Evolutionary conservation across 2,329 filamentous ascomycete genomes (phyloP), one percentile per base, ranked within the genome.

Genomic region (Talaromyces atroroseus): DNA sequence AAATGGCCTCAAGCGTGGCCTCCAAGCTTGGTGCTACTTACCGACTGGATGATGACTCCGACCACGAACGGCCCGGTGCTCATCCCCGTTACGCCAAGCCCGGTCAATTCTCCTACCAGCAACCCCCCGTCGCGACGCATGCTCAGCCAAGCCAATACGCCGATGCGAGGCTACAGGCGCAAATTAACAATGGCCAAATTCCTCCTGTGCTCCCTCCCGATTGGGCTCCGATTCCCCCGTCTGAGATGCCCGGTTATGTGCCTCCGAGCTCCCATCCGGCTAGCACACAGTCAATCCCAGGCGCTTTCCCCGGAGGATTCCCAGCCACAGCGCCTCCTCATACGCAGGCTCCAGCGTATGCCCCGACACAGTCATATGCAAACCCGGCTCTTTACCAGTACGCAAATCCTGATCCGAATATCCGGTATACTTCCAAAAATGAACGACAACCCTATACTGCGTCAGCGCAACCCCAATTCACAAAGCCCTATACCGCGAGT

Each of bases 241-340:
- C 71, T 50, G 71, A 74, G 61, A 69, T 69, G 23, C 72, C 73
- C 14, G 73, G 71, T 1, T 76, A 71, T 57, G 68, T 75, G n/a
- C 72, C 74, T 32, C 72, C 73, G 12, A 63, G 65, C 1, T 68
- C 69, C 20, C 68, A 69, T 42, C 60, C 61, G 20, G 24, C 47
- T 4, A 52, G 18, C 48, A 45, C 48, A 10, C 56, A 58, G 24
- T 45, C 49, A 11, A 56, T 59, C 23, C 57, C 57, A 34, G 57
- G 57, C 16, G 57, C 57, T 12, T 59, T 59, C 45, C 57, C 57
- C 7, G 55, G 56, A 2, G 54, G 46, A 14, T 57, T 59, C 18
- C 54, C 49, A 36, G 59, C 52, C 26, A 56, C 45, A 21, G 50
- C 46, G 6, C 23, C 16, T n/a, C 38, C 49, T 18, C 52, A 58